phyloP scores from a whole-genome alignment of 2,329 filamentous ascomycete species.

The Exophiala sp. region DNA sequence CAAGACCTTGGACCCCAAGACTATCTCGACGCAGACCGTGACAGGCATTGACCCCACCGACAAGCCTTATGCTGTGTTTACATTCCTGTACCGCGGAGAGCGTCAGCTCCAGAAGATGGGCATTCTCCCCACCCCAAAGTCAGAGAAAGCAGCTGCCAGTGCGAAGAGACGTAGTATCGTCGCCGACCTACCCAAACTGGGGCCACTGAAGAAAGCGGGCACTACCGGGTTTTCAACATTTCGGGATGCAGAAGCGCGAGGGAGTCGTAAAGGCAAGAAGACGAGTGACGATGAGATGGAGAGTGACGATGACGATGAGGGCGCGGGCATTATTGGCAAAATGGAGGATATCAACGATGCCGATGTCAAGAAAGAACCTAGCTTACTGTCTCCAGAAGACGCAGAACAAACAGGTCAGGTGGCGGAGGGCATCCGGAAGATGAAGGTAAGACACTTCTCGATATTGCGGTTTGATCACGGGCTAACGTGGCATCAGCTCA shows the following conservation, averaged over 20 bases:
- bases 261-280: constrained; percentile 47
- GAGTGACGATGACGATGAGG: constrained; percentile 69
- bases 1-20: constrained; percentile 91
- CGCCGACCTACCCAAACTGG: constrained; percentile 77
- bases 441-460: constrained; percentile 49
- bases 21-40: constrained; percentile 98
- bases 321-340: constrained; percentile 59
- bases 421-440: constrained; percentile 59
- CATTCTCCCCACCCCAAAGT: constrained; percentile 65
- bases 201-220: constrained; percentile 76
- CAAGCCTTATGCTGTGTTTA: constrained; percentile 93
- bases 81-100: constrained; percentile 94
- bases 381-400: constrained; percentile 55
- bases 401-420: constrained; percentile 55
- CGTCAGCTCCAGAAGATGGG: constrained; percentile 97
- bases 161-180: constrained; percentile 76
- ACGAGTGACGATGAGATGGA: constrained; percentile 60
- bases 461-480: constrained; percentile 26
- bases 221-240: constrained; percentile 88
- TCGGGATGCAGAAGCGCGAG: constrained; percentile 60
- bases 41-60: constrained; percentile 90
- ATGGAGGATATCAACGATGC: constrained; percentile 57
- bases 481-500: constrained; percentile 46
- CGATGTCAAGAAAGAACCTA: constrained; percentile 46
- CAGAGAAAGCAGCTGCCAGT: constrained; percentile 54